Evolutionary conservation across 225 moss, liverwort and hornwort genomes (phyloP).

Genomic region (Lunularia cruciata): DNA sequence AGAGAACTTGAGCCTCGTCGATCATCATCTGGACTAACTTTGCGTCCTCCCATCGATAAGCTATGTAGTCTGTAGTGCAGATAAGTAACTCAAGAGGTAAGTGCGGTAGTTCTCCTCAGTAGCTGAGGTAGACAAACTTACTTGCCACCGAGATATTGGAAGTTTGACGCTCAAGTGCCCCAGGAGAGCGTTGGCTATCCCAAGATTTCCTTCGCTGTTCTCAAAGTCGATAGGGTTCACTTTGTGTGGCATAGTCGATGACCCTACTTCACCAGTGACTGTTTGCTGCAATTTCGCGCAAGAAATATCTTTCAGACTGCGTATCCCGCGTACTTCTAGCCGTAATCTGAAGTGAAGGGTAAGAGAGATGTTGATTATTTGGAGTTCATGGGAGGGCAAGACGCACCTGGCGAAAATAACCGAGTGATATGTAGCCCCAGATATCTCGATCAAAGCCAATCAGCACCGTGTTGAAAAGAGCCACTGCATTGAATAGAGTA

Average conservation of each 20-base stretch:
- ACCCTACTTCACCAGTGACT: conserved; percentile 85
- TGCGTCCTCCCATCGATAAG: no score
- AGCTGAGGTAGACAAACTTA: no score
- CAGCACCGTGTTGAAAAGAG: conserved; percentile 71
- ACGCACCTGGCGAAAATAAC: conserved; percentile 81
- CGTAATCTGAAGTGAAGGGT: neutral
- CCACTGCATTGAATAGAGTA: conserved; percentile 61
- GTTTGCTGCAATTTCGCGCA: conserved; percentile 57
- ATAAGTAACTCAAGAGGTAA: no score
- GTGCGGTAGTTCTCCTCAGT: no score
- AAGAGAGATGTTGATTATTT: neutral
- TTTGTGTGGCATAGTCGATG: conserved; percentile 96
- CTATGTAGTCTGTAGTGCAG: no score
- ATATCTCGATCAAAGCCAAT: conserved; percentile 80
- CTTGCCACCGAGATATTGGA: conserved; percentile 92
- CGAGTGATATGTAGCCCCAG: conserved; percentile 81
- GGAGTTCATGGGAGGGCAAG: neutral
- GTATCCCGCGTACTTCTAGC: no score
- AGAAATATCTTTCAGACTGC: neutral
- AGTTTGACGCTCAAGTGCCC: conserved; percentile 77
- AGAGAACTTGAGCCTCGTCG: no score
- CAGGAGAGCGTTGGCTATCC: conserved; percentile 74
- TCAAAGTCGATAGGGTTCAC: conserved; percentile 98
- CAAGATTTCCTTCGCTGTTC: conserved; percentile 95
- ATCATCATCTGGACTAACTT: no score